Conservation (phyloP, 805 yeast genomes). For the Torulaspora maleeae region DNA sequence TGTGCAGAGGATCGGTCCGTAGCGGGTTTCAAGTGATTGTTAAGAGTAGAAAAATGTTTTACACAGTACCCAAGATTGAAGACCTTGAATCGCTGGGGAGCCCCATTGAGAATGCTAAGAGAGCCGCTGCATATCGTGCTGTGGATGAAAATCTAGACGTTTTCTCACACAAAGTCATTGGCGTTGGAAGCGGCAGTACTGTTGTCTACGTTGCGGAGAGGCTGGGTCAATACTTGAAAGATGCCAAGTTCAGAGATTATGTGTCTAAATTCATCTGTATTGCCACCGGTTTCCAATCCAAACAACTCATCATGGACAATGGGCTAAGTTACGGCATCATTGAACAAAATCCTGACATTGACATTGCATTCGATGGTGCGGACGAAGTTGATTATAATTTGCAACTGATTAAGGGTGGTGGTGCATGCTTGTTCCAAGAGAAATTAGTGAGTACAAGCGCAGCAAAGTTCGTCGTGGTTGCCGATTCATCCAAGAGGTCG, state of each 20-base stretch:
- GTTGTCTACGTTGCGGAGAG: conserved; percentile 97
- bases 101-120: conserved; percentile 75
- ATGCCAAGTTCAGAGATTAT: conserved; percentile 37
- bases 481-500: conserved; percentile 84
- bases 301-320: conserved; percentile 75
- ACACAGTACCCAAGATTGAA: conserved; percentile 17
- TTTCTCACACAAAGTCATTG: conserved; percentile 64
- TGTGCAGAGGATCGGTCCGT: background rate
- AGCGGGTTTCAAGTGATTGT: background rate
- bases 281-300: conserved; percentile 96
- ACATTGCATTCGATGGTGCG: conserved; percentile 97
- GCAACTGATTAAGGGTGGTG: conserved; percentile 96
- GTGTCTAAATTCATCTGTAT: conserved; percentile 60
- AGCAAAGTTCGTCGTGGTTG: conserved; percentile 74
- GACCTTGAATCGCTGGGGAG: conserved; percentile 32
- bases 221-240: conserved; percentile 50
- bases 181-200: conserved; percentile 96
- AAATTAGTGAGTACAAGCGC: conserved; percentile 86
- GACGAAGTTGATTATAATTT: conserved; percentile 84
- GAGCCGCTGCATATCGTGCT: conserved; percentile 85
- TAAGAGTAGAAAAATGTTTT: conserved; percentile 1
- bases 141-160: conserved; percentile 67
- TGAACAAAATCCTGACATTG: conserved; percentile 77
- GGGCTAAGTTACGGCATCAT: conserved; percentile 74
- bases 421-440: conserved; percentile 96